Percentiles rank a stretch among this genome's conserved stretches.
Evolutionary conservation across 345 rosid species (phyloP).

Genomic region (Brassica juncea): DNA sequence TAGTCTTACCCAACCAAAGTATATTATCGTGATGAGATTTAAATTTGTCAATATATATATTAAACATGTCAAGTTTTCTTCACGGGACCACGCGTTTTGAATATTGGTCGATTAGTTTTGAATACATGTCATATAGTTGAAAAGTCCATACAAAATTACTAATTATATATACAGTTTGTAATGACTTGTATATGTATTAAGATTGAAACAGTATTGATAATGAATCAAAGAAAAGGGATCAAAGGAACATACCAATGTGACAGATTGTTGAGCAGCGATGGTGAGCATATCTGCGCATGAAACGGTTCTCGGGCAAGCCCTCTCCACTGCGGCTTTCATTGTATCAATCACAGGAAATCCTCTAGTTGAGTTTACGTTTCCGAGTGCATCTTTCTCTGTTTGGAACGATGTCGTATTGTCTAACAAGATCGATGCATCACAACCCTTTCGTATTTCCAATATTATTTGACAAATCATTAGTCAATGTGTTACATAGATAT

Average conservation of each 20-base stretch:
- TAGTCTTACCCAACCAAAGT: neutral
- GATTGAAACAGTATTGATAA: neutral
- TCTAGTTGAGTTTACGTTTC: conserved; percentile 49
- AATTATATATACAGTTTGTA: neutral
- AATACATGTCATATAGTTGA: conserved; percentile 10
- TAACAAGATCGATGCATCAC: conserved; percentile 69
- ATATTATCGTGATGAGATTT: conserved; percentile 6
- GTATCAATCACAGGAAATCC: conserved; percentile 65
- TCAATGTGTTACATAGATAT: neutral
- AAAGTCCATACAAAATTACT: neutral
- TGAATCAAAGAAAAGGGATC: neutral
- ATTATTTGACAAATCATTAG: neutral
- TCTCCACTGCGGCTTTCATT: conserved; percentile 58
- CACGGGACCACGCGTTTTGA: conserved; percentile 13
- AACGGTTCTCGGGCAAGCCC: conserved; percentile 53
- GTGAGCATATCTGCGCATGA: conserved; percentile 73
- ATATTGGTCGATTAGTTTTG: neutral
- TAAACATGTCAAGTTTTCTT: conserved; percentile 3
- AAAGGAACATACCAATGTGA: conserved; percentile 46
- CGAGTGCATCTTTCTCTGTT: conserved; percentile 52
- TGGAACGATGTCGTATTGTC: conserved; percentile 52
- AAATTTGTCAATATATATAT: neutral
- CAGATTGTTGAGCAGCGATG: conserved; percentile 69
- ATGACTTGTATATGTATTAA: neutral
- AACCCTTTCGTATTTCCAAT: conserved; percentile 46